Base-by-base conservation (phyloP, 2,329 filamentous ascomycete genomes). In the Annulohypoxylon truncatum region DNA sequence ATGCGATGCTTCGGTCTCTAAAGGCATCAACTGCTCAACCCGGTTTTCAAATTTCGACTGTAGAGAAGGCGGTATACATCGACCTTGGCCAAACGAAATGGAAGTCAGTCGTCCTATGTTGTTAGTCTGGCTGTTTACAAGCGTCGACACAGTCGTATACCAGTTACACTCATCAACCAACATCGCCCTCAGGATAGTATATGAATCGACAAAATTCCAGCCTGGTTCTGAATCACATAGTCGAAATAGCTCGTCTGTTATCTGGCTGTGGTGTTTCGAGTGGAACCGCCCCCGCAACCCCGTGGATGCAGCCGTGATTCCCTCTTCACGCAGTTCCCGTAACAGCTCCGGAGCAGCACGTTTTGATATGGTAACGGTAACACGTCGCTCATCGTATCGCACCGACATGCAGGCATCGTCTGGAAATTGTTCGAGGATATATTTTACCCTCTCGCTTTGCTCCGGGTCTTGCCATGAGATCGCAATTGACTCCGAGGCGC, bases 211-310 rank as follows among this genome's bases (percentile, higher is more conserved):
- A 8, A 81, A 72, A 55, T 78, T 77, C 20, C 81, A 75, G 0
- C 48, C 70, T 2, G 71, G 33, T 10, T 74, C 50, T 1, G 64
- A 57, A 18, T 76, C 61, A 56, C 76, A 79, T 58, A 78, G 73
- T 0, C 66, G 59, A 3, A 76, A 51, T 2, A 79, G 61, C 10
- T 28, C n/a, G 2, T 60, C 38, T 20, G 64, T 13, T 42, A 65
- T 38, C 3, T 50, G 51, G 22, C 31, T 22, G 29, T 65, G 59
- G 2, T 40, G 35, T 8, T 35, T 18, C 10, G 58, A 51, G 48
- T 82, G 79, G 59, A 81, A 77, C 15, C 73, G 71, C 1, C 79
- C 79, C 4, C 64, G 51, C 7, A 81, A 64, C 4, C 69, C 75
- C 8, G 80, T 70, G 54, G 77, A 74, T 1, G 66, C 56, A 2